Percentiles rank a stretch among this genome's conserved stretches.
Conservation (phyloP, 352 stramenopile species). For the Phytophthora podocarpi region DNA sequence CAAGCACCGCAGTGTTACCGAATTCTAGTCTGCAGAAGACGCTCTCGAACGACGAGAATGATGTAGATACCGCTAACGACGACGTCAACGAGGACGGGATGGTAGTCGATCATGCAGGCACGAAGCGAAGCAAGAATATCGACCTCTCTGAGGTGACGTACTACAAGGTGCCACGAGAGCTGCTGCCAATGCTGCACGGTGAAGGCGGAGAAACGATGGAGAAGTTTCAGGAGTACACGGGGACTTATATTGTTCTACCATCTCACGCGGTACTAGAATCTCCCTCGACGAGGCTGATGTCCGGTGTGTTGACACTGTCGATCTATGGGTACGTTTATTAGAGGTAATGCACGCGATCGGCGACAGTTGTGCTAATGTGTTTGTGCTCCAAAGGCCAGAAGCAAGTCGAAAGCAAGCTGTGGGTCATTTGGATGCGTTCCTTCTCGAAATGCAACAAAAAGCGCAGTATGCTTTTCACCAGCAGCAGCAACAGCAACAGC, state of each 20-base stretch:
- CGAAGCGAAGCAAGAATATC: conserved; percentile 59
- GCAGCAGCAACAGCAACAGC: conserved; percentile 50
- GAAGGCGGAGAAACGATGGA: conserved; percentile 72
- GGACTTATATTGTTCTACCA: conserved; percentile 78
- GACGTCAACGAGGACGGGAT: conserved; percentile 47
- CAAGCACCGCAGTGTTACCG: background rate
- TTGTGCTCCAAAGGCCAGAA: conserved; percentile 36
- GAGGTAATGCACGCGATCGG: background rate
- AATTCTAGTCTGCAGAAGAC: conserved; percentile 22
- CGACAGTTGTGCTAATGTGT: background rate
- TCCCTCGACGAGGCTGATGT: conserved; percentile 9
- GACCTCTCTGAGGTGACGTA: conserved; percentile 82
- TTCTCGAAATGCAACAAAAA: conserved; percentile 70
- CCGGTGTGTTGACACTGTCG: conserved; percentile 55
- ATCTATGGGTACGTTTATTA: conserved; percentile 67
- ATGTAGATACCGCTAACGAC: conserved; percentile 18
- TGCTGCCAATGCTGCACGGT: conserved; percentile 75
- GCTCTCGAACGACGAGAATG: conserved; percentile 12
- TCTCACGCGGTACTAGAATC: conserved; percentile 30
- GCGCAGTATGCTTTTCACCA: conserved; percentile 42
- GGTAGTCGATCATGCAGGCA: conserved; percentile 48
- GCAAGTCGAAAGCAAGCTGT: conserved; percentile 61
- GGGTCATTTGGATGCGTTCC: conserved; percentile 56
- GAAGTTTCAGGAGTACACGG: conserved; percentile 80
- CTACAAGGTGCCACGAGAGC: conserved; percentile 67